These are phyloP conservation scores for Zopfia rhizophila DNA, from an alignment of 2,329 filamentous ascomycete species.

Conservation along the genomic window DNA sequence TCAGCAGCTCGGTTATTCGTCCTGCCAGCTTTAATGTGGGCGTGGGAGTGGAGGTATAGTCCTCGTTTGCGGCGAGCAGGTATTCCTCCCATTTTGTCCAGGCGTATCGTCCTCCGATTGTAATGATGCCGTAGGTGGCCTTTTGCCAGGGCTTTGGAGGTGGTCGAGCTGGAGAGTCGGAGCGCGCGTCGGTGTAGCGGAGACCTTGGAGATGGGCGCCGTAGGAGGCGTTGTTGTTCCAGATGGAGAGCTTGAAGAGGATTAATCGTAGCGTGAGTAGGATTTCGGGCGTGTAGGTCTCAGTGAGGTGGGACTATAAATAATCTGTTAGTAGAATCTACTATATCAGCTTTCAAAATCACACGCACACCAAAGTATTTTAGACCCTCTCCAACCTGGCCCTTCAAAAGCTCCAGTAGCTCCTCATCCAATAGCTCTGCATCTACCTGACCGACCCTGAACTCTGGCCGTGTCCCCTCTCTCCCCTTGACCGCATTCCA, in stretches of 20 bases:
- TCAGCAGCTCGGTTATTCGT: conserved; percentile 73
- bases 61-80: conserved; percentile 79
- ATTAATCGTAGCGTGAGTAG: conserved; percentile 78
- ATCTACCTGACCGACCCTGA: conserved; percentile 95
- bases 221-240: conserved; percentile 96
- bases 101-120: conserved; percentile 86
- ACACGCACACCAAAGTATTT: conserved; percentile 80
- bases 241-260: conserved; percentile 94
- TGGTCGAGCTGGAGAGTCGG: conserved; percentile 61
- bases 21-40: conserved; percentile 68
- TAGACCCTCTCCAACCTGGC: conserved; percentile 86
- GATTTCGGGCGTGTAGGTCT: conserved; percentile 91
- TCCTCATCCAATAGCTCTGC: conserved; percentile 95
- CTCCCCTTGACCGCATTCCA: conserved; percentile 80
- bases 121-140: conserved; percentile 81
- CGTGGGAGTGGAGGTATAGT: conserved; percentile 68
- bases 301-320: conserved; percentile 70
- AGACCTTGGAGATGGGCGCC: conserved; percentile 93
- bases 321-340: conserved; percentile 6
- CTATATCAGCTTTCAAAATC: background rate
- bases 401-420: conserved; percentile 83
- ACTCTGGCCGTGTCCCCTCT: conserved; percentile 83
- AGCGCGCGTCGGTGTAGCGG: conserved; percentile 85
- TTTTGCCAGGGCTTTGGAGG: conserved; percentile 87
- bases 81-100: conserved; percentile 95